Conservation (phyloP, 768 basidiomycete genomes). For the Pisolithus albus region DNA sequence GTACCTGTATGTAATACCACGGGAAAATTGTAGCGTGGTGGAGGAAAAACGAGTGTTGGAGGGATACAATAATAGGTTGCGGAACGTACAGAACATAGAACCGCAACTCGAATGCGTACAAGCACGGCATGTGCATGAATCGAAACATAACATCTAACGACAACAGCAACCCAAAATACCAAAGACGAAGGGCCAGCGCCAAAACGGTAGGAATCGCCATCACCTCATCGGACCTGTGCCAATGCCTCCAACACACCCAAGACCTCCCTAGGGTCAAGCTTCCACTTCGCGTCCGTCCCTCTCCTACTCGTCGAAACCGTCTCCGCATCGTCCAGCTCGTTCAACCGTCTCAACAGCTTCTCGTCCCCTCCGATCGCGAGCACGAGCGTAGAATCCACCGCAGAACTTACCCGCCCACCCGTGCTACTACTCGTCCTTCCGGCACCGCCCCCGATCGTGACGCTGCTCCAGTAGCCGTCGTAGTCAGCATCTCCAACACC, state of each 20-base stretch:
- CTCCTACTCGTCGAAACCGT: slow-evolving; percentile 64
- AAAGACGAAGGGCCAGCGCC: too few relatives aligned
- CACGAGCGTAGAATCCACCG: slow-evolving; percentile 49
- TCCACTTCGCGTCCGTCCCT: slow-evolving; percentile 79
- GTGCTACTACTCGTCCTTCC: slow-evolving; percentile 22
- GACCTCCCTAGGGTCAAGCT: slow-evolving; percentile 34
- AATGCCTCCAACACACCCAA: slow-evolving; percentile 29
- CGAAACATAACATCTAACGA: too few relatives aligned
- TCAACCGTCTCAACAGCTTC: slow-evolving; percentile 67
- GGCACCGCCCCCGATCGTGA: neutral
- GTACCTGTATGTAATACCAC: too few relatives aligned
- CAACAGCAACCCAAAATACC: too few relatives aligned
- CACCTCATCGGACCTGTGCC: slow-evolving; percentile 7
- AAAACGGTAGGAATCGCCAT: too few relatives aligned
- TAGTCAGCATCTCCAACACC: neutral
- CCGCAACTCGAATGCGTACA: too few relatives aligned
- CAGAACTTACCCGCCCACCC: slow-evolving; percentile 30
- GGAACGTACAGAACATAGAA: too few relatives aligned
- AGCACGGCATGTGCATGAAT: too few relatives aligned
- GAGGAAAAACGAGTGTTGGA: too few relatives aligned
- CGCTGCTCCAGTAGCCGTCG: neutral
- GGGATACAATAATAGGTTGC: too few relatives aligned
- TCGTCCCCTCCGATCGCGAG: slow-evolving; percentile 70
- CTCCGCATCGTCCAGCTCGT: slow-evolving; percentile 66
- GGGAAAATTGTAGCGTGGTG: too few relatives aligned